A percentile compares a stretch with the other conserved stretches of the same genome.
Evolutionary conservation across 2,329 filamentous ascomycete genomes (phyloP).

Genomic region (Geoglossum cookeanum): DNA sequence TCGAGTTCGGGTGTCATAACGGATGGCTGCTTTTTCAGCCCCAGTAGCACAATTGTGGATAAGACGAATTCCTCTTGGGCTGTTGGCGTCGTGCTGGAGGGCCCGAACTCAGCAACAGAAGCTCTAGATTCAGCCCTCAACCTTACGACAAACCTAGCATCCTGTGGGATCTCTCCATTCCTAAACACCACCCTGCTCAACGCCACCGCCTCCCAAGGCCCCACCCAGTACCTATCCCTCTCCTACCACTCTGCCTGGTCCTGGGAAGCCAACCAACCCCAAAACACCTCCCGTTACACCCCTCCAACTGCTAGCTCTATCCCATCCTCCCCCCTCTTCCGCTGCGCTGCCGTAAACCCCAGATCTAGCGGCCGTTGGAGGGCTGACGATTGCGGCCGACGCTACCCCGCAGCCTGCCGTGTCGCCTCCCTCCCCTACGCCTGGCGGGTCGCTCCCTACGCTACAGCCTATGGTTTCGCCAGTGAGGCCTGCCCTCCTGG

Average conservation of each 20-base stretch:
- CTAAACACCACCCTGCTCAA: constrained; percentile 36
- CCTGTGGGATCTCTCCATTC: constrained; percentile 40
- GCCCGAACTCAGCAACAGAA: constrained; percentile 6
- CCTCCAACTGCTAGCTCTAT: constrained; percentile 5
- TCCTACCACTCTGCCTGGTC: constrained; percentile 36
- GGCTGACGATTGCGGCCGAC: constrained; percentile 33
- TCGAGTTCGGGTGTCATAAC: constrained; percentile 23
- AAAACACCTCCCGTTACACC: constrained; percentile 22
- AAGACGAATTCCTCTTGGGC: constrained; percentile 34
- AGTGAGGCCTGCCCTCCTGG: constrained; percentile 28
- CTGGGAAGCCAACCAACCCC: constrained; percentile 38
- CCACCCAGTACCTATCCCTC: constrained; percentile 30
- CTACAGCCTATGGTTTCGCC: constrained; percentile 25
- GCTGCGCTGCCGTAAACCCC: constrained; percentile 36
- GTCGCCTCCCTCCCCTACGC: constrained; percentile 32
- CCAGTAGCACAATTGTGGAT: constrained; percentile 22
- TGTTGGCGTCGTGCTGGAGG: constrained; percentile 2
- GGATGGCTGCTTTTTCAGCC: constrained; percentile 34
- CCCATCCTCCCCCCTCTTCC: constrained; percentile 19
- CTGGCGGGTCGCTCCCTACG: constrained; percentile 32
- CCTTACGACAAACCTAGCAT: constrained; percentile 23
- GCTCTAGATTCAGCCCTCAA: background rate
- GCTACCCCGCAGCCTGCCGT: constrained; percentile 37
- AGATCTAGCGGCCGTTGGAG: constrained; percentile 35
- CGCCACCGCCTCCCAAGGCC: constrained; percentile 28